phyloP scores from a whole-genome alignment of 768 basidiomycete genomes.

The Bullera alba region DNA sequence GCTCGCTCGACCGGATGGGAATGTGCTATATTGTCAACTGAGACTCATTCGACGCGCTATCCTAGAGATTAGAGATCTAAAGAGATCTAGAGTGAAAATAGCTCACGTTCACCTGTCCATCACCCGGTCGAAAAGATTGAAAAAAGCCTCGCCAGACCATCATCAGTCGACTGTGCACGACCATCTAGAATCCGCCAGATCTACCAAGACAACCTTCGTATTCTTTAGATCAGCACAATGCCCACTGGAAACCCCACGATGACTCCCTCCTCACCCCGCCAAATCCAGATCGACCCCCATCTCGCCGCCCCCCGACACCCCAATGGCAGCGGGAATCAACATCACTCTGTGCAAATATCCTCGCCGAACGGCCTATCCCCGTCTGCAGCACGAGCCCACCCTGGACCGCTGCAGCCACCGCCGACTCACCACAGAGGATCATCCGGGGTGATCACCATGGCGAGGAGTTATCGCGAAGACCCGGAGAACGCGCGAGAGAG shows the following conservation, averaged over 20 bases:
- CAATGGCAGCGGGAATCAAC: background rate
- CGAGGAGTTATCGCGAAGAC: conserved; percentile 44
- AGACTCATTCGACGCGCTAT: too few species aligned
- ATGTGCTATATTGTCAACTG: too few species aligned
- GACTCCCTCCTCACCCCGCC: conserved; percentile 35
- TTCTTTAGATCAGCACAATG: too few species aligned
- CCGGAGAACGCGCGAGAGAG: conserved; percentile 73
- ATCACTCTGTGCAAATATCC: conserved; percentile 7
- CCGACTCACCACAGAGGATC: background rate
- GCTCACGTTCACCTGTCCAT: too few species aligned
- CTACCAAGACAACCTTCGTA: too few species aligned
- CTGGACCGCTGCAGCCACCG: background rate
- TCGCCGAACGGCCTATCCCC: conserved; percentile 19
- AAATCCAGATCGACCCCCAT: conserved; percentile 35
- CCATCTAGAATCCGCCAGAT: too few species aligned
- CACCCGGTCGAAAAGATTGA: too few species aligned
- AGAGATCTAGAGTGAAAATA: too few species aligned
- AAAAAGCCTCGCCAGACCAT: too few species aligned
- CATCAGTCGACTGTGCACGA: too few species aligned
- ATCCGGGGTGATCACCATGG: conserved; percentile 3
- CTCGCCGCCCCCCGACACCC: conserved; percentile 10
- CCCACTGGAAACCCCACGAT: conserved; percentile 1
- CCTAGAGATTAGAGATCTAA: too few species aligned
- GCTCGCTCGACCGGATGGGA: too few species aligned
- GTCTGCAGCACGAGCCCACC: conserved; percentile 2